Percentiles rank a stretch among this genome's conserved stretches.
Conservation (phyloP, 345 rosid species). For the Corchorus olitorius region DNA sequence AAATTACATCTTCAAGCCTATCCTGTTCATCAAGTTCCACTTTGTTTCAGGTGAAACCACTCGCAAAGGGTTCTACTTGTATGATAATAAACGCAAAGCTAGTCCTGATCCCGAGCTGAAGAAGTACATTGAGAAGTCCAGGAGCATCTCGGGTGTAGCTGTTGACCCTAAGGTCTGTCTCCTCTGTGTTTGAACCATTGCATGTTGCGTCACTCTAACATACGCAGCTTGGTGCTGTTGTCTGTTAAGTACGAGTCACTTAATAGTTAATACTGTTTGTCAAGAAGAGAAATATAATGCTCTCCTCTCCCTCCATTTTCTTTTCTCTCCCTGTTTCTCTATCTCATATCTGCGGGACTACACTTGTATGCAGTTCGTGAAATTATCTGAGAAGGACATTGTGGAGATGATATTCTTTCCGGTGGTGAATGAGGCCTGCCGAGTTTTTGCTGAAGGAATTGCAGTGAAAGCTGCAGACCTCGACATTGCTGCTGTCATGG, state of each 20-base stretch:
- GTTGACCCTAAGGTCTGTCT: slow-evolving; percentile 70
- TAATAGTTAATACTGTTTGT: not conserved
- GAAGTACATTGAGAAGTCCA: slow-evolving; percentile 79
- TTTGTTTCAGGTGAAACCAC: slow-evolving; percentile 74
- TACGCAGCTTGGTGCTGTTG: slow-evolving; percentile 12
- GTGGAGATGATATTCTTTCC: slow-evolving; percentile 95
- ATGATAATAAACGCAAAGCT: slow-evolving; percentile 79
- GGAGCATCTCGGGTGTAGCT: slow-evolving; percentile 68
- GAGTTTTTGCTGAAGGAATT: slow-evolving; percentile 89
- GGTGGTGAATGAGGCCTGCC: slow-evolving; percentile 93
- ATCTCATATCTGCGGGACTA: slow-evolving; percentile 14
- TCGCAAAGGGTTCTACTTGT: slow-evolving; percentile 80
- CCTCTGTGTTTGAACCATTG: slow-evolving; percentile 20
- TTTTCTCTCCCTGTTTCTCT: not conserved
- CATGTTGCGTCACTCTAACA: slow-evolving; percentile 8
- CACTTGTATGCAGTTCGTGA: slow-evolving; percentile 51
- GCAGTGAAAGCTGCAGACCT: slow-evolving; percentile 93
- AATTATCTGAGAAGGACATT: slow-evolving; percentile 76
- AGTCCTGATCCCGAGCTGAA: slow-evolving; percentile 83
- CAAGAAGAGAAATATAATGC: not conserved
- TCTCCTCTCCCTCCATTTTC: not conserved
- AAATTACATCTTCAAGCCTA: slow-evolving; percentile 5
- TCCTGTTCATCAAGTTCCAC: not conserved
- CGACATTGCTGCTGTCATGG: slow-evolving; percentile 84
- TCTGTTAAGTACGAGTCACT: not conserved